A percentile compares a stretch with the other conserved stretches of the same genome.
Conservation (phyloP, 2,329 filamentous ascomycete genomes). For the Macroventuria anomochaeta region DNA sequence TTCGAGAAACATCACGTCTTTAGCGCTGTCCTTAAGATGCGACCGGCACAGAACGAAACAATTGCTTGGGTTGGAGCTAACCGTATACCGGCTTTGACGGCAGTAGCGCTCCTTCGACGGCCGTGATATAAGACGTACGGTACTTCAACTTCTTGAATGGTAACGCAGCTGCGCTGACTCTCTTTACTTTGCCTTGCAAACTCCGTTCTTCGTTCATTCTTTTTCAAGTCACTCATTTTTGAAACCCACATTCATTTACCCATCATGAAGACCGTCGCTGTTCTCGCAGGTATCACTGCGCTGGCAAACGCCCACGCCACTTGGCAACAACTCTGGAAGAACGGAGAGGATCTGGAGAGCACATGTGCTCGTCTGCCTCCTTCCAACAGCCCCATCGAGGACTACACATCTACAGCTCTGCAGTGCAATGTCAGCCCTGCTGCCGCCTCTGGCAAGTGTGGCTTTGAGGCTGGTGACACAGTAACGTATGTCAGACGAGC, state of each 20-base stretch:
- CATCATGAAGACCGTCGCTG: slow-evolving; percentile 38
- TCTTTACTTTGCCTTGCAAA: slow-evolving; percentile 30
- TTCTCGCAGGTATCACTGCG: slow-evolving; percentile 35
- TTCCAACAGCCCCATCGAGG: slow-evolving; percentile 39
- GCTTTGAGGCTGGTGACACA: slow-evolving; percentile 34
- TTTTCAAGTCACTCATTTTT: slow-evolving; percentile 32
- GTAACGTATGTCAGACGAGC: slow-evolving; percentile 20
- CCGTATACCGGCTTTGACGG: slow-evolving; percentile 22
- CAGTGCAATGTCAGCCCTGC: slow-evolving; percentile 41
- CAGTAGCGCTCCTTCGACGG: slow-evolving; percentile 20
- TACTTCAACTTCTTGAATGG: slow-evolving; percentile 14
- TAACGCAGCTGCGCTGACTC: slow-evolving; percentile 44
- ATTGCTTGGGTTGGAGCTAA: slow-evolving; percentile 27
- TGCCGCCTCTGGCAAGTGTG: slow-evolving; percentile 35
- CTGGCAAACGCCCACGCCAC: slow-evolving; percentile 39
- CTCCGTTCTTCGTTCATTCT: slow-evolving; percentile 34
- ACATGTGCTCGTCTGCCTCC: slow-evolving; percentile 37
- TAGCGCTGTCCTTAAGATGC: slow-evolving; percentile 26
- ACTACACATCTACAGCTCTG: slow-evolving; percentile 40
- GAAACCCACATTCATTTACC: slow-evolving; percentile 17
- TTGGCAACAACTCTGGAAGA: slow-evolving; percentile 42
- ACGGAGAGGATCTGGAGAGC: slow-evolving; percentile 40
- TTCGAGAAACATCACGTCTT: slow-evolving; percentile 30
- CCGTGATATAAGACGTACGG: slow-evolving; percentile 29
- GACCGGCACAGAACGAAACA: slow-evolving; percentile 38